These are phyloP conservation scores for Claviceps lovelessii DNA, from an alignment of 2,329 filamentous ascomycete genomes.

Conservation along the genomic window DNA sequence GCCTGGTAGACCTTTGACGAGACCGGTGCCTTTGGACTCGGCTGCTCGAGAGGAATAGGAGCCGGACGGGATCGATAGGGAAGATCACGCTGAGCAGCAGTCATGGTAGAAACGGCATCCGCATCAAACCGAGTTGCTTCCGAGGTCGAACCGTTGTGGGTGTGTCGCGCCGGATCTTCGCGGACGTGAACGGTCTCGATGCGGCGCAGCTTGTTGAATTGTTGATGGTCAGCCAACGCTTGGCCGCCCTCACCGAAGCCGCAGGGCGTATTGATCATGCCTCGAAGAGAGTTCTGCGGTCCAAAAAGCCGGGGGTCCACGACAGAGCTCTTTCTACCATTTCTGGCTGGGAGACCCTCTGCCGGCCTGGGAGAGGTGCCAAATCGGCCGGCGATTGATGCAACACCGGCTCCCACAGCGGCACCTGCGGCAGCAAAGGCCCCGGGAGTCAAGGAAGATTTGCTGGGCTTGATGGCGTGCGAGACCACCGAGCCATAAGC, in stretches of 20 bases:
- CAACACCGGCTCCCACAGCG: conserved; percentile 16
- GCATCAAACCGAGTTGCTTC: conserved; percentile 51
- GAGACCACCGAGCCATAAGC: conserved; percentile 20
- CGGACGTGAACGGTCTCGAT: conserved; percentile 11
- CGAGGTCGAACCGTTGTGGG: conserved; percentile 52
- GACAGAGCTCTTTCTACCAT: conserved; percentile 30
- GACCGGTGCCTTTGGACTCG: conserved; percentile 63
- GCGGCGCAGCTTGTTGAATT: conserved; percentile 11
- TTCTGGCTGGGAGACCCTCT: conserved; percentile 7
- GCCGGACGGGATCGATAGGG: conserved; percentile 34
- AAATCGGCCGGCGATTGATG: conserved; percentile 2
- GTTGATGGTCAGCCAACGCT: conserved; percentile 13
- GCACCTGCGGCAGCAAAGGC: conserved; percentile 16
- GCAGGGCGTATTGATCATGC: conserved; percentile 35
- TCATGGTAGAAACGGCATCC: conserved; percentile 33
- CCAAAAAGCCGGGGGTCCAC: conserved; percentile 47
- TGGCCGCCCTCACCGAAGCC: conserved; percentile 33
- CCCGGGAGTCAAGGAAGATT: neutral
- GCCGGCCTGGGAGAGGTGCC: neutral
- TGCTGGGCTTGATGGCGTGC: conserved; percentile 10
- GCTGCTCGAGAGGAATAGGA: conserved; percentile 65
- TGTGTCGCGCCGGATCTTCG: conserved; percentile 37
- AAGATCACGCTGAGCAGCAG: conserved; percentile 25
- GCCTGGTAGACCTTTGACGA: conserved; percentile 52
- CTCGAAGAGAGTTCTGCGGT: conserved; percentile 46